These are phyloP conservation scores for Ascosphaera pollenicola DNA, from an alignment of 2,329 filamentous ascomycete species.

Conservation along the genomic window DNA sequence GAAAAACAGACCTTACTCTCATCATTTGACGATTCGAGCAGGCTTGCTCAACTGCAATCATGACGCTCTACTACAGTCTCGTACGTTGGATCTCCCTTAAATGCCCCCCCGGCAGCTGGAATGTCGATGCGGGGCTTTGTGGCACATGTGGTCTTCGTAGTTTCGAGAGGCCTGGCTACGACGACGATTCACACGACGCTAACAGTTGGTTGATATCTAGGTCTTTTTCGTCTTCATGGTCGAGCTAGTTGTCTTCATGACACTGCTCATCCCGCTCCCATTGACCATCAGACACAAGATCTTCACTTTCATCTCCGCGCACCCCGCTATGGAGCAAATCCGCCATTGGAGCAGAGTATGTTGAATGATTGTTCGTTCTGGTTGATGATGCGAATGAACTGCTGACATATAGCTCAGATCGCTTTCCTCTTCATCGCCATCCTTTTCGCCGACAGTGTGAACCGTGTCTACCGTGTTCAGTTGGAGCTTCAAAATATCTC, in stretches of 20 bases:
- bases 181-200: too few species aligned
- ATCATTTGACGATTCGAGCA: background rate
- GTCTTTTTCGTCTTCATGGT: slow-evolving; percentile 27
- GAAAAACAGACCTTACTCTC: too few species aligned
- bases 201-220: too few species aligned
- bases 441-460: slow-evolving; percentile 91
- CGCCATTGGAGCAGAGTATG: slow-evolving; percentile 84
- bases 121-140: background rate
- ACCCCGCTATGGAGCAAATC: slow-evolving; percentile 62
- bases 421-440: slow-evolving; percentile 99
- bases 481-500: too few species aligned
- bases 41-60: slow-evolving; percentile 26
- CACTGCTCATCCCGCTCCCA: slow-evolving; percentile 53
- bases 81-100: too few species aligned
- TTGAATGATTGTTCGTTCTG: background rate
- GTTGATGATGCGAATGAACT: background rate
- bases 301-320: slow-evolving; percentile 92
- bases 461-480: slow-evolving; percentile 91
- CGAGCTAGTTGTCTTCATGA: slow-evolving; percentile 28
- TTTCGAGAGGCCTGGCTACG: too few species aligned
- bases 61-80: slow-evolving; percentile 49
- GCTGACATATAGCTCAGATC: slow-evolving; percentile 33
- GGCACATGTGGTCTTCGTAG: background rate
- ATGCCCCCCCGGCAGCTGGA: too few species aligned
- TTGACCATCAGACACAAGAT: slow-evolving; percentile 69